Percentiles rank a stretch among this genome's conserved stretches.
phyloP scores from a whole-genome alignment of 257 asterid species.

The Plantago elongata region DNA sequence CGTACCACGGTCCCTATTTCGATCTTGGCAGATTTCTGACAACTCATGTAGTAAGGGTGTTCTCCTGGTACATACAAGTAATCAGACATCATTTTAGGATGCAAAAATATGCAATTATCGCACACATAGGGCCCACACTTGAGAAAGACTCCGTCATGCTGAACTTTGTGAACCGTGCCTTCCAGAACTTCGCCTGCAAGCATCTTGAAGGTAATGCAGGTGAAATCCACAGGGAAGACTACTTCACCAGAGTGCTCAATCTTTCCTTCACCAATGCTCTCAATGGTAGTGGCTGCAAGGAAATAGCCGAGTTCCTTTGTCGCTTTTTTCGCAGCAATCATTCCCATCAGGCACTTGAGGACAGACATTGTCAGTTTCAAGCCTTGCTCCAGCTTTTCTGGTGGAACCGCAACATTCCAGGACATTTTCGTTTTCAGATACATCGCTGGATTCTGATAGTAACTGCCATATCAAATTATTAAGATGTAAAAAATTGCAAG shows the following conservation, averaged over 20 bases:
- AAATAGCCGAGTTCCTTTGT: conserved; percentile 68
- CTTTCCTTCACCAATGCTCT: conserved; percentile 65
- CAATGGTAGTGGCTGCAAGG: conserved; percentile 59
- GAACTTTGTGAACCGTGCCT: conserved; percentile 61
- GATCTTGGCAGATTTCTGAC: conserved; percentile 46
- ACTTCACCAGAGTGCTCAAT: conserved; percentile 71
- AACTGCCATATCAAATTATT: neutral
- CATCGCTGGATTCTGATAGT: conserved; percentile 15
- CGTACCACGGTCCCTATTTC: conserved; percentile 68
- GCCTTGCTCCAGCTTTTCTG: conserved; percentile 48
- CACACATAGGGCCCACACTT: conserved; percentile 65
- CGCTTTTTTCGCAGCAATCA: conserved; percentile 66
- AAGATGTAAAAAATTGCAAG: too few species aligned
- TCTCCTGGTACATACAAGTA: conserved; percentile 70
- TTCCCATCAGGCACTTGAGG: conserved; percentile 64
- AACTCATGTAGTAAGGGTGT: conserved; percentile 58
- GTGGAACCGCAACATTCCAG: conserved; percentile 61
- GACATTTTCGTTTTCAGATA: conserved; percentile 38
- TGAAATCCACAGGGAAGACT: conserved; percentile 69
- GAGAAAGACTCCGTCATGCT: conserved; percentile 67
- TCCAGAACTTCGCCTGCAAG: conserved; percentile 66
- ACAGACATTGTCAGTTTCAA: conserved; percentile 76
- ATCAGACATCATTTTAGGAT: conserved; percentile 63
- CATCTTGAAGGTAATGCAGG: conserved; percentile 74
- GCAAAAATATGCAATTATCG: conserved; percentile 42